Base-by-base conservation (phyloP, 1,284 basidiomycete species). In the Papiliotrema terrestris region DNA sequence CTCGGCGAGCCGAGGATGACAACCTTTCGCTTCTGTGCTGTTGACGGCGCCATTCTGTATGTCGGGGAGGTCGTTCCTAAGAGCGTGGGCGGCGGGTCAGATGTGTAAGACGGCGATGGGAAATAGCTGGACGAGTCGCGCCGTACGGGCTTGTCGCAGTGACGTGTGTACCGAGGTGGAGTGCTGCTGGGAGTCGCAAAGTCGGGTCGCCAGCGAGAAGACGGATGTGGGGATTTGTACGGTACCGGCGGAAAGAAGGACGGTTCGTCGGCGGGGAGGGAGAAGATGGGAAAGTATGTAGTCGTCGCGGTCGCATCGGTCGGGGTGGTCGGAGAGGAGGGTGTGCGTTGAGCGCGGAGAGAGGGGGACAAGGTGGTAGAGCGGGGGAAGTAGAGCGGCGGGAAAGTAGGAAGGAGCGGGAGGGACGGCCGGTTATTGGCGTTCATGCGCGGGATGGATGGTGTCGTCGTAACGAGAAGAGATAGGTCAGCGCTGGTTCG, bases 1-100 rank as follows among this genome's bases (percentile, higher is more conserved):
- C 85, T 86, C 55, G 88, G 83, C 54, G 86, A 85, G 55, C 88
- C 89, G 51, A 91, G 83, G 57, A 91, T 84, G 57, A 87, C 86
- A 54, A 90, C 86, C 80, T 88, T 89, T 74, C 92, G 83, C 80
- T 91, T 90, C 79, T 75, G 32, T 11, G 52, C 14, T 2, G 19
- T 38, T n/a, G 52, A 48, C 11, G 52, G 48, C 17, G 45, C 36
- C 52, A 50, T 50, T 5, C 20, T 48, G 14, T 13, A 15, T 15
- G 37, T 13, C 17, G 46, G 5, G 25, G 20, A 4, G 17, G 49
- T 14, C 29, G 6, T 6, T 42, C 6, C 39, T 17, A 41, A 17
- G 15, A 41, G 17, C 5, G 14, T 42, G 11, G 48, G 19, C n/a
- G 11, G 32, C 3, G 20, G 23, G 38, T 29, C 25, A 3, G 49